Conservation (phyloP, 331 rosid species). For the Pyracantha coccinea region DNA sequence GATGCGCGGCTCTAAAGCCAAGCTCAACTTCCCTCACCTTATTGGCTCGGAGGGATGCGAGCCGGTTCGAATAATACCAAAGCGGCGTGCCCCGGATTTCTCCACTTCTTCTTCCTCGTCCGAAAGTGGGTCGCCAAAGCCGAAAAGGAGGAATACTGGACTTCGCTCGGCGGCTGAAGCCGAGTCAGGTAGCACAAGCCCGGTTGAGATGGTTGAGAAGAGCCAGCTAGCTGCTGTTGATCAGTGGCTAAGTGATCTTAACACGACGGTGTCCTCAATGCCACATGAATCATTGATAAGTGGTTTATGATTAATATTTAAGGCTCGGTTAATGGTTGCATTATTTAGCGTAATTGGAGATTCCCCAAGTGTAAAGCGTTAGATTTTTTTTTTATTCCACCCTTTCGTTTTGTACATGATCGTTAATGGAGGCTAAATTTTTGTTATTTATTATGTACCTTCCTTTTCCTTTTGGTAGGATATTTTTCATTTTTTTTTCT, state of each 20-base stretch:
- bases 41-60: slow-evolving; percentile 7
- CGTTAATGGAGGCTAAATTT: too few relatives aligned
- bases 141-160: neutral
- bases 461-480: neutral
- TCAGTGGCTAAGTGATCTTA: neutral
- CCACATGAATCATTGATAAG: neutral
- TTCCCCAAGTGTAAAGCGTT: neutral
- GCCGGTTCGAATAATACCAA: neutral
- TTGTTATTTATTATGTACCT: neutral
- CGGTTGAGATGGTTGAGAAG: neutral
- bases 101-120: neutral
- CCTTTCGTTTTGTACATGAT: neutral
- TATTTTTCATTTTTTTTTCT: neutral
- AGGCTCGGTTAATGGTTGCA: neutral
- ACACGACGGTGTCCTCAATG: neutral
- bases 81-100: slow-evolving; percentile 3
- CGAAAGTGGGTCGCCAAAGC: neutral
- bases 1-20: slow-evolving; percentile 53
- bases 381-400: neutral
- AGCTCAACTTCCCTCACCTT: slow-evolving; percentile 47
- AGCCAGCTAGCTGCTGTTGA: slow-evolving; percentile 1
- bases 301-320: neutral
- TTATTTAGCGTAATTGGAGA: neutral
- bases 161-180: neutral
- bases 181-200: neutral